Percentiles rank a stretch among this genome's conserved stretches.
phyloP scores from a whole-genome alignment of 371 early-diverging fungal species.

The Zychaea mexicana region DNA sequence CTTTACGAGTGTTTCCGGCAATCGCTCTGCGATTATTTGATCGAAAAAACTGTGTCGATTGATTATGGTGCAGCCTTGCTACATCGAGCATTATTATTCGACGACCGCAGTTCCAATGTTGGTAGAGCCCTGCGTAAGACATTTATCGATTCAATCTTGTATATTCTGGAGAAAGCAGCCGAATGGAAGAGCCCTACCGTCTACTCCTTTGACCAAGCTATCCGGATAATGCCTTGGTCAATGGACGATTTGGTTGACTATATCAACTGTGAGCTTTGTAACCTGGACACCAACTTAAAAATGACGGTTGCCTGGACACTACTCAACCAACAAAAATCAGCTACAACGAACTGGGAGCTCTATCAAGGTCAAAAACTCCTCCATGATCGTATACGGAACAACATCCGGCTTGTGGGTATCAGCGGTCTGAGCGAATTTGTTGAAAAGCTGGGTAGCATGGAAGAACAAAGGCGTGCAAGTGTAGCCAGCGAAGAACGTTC shows the following conservation, averaged over 20 bases:
- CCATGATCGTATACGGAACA: conserved; percentile 29
- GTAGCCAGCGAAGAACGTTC: conserved; percentile 43
- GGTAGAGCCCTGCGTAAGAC: conserved; percentile 40
- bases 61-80: conserved; percentile 31
- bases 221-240: conserved; percentile 42
- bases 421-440: conserved; percentile 62
- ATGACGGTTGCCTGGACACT: conserved; percentile 45
- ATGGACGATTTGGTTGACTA: conserved; percentile 46
- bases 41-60: conserved; percentile 65
- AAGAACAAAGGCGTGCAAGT: conserved; percentile 42
- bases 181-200: conserved; percentile 64
- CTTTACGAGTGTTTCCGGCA: conserved; percentile 63
- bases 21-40: conserved; percentile 71
- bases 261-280: conserved; percentile 35
- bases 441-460: conserved; percentile 42
- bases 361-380: conserved; percentile 27
- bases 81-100: conserved; percentile 19
- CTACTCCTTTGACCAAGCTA: conserved; percentile 41
- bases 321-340: conserved; percentile 7
- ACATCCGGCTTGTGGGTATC: conserved; percentile 55
- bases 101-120: conserved; percentile 1
- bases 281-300: conserved; percentile 30
- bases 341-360: conserved; percentile 23
- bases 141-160: conserved; percentile 57
- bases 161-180: conserved; percentile 52